Percentiles rank a stretch among this genome's conserved stretches.
These are phyloP conservation scores for Crassisporium funariophilum DNA, from an alignment of 768 basidiomycete species.

Conservation along the genomic window DNA sequence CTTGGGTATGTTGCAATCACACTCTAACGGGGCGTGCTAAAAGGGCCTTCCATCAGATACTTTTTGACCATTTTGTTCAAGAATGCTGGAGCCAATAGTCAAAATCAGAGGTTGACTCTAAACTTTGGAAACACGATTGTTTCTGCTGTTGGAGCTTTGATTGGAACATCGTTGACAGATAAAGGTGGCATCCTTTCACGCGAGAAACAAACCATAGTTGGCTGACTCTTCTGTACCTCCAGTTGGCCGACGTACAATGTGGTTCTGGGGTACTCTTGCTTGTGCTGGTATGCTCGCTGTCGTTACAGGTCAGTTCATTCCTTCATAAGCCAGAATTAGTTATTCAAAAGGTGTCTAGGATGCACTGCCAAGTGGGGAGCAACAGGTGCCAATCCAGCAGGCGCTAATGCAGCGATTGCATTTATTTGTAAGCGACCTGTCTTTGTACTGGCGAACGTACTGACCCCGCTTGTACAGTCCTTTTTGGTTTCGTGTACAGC, in stretches of 20 bases:
- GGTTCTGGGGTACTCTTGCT: conserved; percentile 50
- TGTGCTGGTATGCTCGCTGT: conserved; percentile 41
- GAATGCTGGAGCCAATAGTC: conserved; percentile 40
- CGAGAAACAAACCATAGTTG: not conserved
- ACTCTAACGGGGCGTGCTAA: not conserved
- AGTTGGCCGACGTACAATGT: conserved; percentile 47
- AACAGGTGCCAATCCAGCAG: conserved; percentile 35
- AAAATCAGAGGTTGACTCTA: conserved; percentile 39
- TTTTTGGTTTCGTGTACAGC: conserved; percentile 56
- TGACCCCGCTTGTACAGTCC: conserved; percentile 37
- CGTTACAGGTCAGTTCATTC: conserved; percentile 33
- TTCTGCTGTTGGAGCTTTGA: conserved; percentile 40
- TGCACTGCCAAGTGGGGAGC: conserved; percentile 45
- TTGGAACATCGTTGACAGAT: conserved; percentile 44
- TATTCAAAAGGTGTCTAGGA: conserved; percentile 16
- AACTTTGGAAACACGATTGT: conserved; percentile 47
- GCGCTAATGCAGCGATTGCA: conserved; percentile 46
- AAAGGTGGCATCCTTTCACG: conserved; percentile 26
- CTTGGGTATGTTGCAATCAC: conserved; percentile 36
- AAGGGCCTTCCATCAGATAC: conserved; percentile 28
- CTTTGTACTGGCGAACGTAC: not conserved
- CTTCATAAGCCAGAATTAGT: not conserved
- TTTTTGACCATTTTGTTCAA: conserved; percentile 46
- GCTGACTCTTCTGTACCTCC: not conserved
- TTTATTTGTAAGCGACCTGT: conserved; percentile 40